These are phyloP conservation scores for Cryphonectria japonica DNA, from an alignment of 2,329 filamentous ascomycete species.

Conservation along the genomic window DNA sequence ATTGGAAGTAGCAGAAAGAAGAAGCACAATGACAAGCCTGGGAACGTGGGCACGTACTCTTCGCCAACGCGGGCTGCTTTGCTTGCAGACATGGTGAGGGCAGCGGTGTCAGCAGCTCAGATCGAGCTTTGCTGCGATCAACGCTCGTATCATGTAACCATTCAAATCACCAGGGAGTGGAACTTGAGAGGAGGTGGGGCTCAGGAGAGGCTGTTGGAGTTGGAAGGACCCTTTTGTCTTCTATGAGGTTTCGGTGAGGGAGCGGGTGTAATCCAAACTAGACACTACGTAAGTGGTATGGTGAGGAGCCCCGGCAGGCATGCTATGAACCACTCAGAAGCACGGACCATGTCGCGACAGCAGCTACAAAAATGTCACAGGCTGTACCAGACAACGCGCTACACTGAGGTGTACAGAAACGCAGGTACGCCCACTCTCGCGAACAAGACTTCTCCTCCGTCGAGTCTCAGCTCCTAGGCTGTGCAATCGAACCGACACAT, in stretches of 20 bases:
- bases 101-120: conserved; percentile 26
- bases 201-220: not conserved
- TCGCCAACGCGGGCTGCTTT: conserved; percentile 66
- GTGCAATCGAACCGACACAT: not conserved
- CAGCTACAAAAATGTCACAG: conserved; percentile 24
- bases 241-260: conserved; percentile 17
- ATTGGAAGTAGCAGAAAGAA: not conserved
- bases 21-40: not conserved
- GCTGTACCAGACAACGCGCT: not conserved
- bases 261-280: not conserved
- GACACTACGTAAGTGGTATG: conserved; percentile 2
- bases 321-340: not conserved
- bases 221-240: conserved; percentile 9
- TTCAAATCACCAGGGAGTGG: conserved; percentile 17
- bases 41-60: conserved; percentile 51
- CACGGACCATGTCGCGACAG: conserved; percentile 22
- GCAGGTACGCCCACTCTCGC: not conserved
- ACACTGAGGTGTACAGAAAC: not conserved
- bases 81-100: conserved; percentile 57
- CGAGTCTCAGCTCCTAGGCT: not conserved
- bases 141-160: conserved; percentile 28
- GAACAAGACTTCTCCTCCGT: not conserved
- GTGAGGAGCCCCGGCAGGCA: conserved; percentile 24
- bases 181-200: not conserved
- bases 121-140: conserved; percentile 29